phyloP scores from a whole-genome alignment of 78 protist species.

The Thecamonas trahens region DNA sequence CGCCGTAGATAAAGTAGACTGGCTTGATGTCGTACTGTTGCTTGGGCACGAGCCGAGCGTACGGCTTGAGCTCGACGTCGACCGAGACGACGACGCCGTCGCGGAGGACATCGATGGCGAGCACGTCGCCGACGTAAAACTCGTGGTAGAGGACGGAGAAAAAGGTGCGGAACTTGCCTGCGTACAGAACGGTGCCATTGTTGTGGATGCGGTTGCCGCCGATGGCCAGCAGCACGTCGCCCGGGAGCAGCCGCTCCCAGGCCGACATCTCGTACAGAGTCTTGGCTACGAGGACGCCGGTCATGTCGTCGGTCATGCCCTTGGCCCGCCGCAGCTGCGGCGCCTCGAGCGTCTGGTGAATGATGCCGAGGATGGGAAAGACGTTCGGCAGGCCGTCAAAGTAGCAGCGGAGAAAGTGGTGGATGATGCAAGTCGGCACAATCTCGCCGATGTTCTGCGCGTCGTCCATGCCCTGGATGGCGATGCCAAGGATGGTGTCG shows the following conservation, averaged over 20 bases:
- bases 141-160: too few relatives aligned
- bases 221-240: neutral
- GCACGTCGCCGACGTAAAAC: too few relatives aligned
- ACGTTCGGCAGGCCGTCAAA: neutral
- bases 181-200: neutral
- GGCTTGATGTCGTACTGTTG: neutral
- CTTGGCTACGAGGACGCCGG: neutral
- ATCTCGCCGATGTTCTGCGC: constrained; percentile 12
- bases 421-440: neutral
- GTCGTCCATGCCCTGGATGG: neutral
- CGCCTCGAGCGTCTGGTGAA: neutral
- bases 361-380: neutral
- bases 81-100: too few relatives aligned
- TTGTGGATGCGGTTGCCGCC: neutral
- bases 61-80: neutral
- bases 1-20: constrained; percentile 1
- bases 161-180: too few relatives aligned
- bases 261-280: neutral
- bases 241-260: neutral
- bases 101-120: too few relatives aligned
- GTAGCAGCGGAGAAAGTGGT: neutral
- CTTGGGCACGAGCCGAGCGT: neutral
- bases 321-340: neutral
- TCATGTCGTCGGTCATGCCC: neutral
- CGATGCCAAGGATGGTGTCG: neutral